Percentiles rank a stretch among this genome's conserved stretches.
Conservation (phyloP, 768 basidiomycete species). For the Termitomyces bulborhizus region DNA sequence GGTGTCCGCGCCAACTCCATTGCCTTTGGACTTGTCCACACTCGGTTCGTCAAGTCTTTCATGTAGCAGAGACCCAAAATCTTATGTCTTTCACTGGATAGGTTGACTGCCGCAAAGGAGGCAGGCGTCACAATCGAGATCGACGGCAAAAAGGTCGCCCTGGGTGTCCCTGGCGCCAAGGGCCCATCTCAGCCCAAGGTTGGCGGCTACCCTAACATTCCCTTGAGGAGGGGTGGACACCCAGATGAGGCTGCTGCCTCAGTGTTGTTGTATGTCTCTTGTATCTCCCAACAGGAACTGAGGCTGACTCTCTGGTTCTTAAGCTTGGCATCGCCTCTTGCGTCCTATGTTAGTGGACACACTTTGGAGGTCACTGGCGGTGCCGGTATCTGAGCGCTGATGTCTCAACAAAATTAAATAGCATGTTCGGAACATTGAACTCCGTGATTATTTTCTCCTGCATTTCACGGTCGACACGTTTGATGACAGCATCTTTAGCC, state of each 20-base stretch:
- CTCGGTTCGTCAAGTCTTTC: conserved; percentile 39
- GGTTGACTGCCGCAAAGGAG: conserved; percentile 77
- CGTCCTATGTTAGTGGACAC: conserved; percentile 77
- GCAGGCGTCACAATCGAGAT: conserved; percentile 70
- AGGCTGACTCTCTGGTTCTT: background rate
- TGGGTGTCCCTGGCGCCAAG: conserved; percentile 66
- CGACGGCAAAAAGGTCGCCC: conserved; percentile 75
- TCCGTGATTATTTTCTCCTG: no score
- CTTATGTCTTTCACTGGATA: conserved; percentile 17
- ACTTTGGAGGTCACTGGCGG: conserved; percentile 84
- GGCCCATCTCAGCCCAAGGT: conserved; percentile 25
- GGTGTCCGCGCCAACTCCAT: conserved; percentile 80
- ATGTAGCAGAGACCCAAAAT: background rate
- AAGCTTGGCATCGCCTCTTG: conserved; percentile 73
- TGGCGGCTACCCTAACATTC: conserved; percentile 37
- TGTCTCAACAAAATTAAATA: background rate
- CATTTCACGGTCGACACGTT: no score
- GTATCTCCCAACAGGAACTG: conserved; percentile 5
- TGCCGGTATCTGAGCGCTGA: conserved; percentile 47
- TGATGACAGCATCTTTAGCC: no score
- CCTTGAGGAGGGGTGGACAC: conserved; percentile 62
- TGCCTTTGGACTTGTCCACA: conserved; percentile 74
- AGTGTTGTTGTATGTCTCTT: conserved; percentile 63
- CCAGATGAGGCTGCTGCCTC: conserved; percentile 74
- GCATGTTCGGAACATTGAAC: background rate